Conservation (phyloP, 805 yeast species). For the Myxozyma vanderwaltii region DNA sequence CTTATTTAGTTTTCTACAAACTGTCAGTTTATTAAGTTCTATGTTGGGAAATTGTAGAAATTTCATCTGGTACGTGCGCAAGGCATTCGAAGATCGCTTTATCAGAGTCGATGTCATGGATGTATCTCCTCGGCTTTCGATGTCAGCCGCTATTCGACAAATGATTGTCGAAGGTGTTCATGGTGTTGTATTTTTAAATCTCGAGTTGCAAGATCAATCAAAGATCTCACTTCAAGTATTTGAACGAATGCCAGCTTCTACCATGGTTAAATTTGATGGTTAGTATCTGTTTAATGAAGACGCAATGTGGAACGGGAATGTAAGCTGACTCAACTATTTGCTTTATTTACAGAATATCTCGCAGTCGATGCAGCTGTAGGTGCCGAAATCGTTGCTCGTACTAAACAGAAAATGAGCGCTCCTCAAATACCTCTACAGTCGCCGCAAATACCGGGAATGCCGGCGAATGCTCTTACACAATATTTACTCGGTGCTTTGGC, state of each 20-base stretch:
- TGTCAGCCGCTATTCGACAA: conserved; percentile 60
- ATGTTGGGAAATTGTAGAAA: conserved; percentile 34
- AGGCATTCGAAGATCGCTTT: conserved; percentile 46
- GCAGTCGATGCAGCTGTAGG: conserved; percentile 69
- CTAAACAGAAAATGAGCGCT: conserved; percentile 30
- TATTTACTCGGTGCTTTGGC: conserved; percentile 50
- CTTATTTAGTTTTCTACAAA: no score
- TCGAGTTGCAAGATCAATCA: conserved; percentile 44
- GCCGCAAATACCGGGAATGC: conserved; percentile 1
- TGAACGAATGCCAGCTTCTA: conserved; percentile 68
- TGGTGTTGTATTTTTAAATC: conserved; percentile 68
- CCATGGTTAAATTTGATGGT: conserved; percentile 66
- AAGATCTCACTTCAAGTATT: conserved; percentile 72
- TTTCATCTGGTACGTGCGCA: conserved; percentile 49
- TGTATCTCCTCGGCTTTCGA: conserved; percentile 48
- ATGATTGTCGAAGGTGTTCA: conserved; percentile 79
- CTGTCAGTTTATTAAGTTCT: neutral
- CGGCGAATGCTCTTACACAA: conserved; percentile 62
- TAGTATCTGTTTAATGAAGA: no score
- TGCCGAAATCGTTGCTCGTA: conserved; percentile 53
- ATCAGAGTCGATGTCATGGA: conserved; percentile 49
- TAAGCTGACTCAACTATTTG: neutral
- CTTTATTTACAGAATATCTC: conserved; percentile 52
- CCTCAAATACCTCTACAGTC: neutral
- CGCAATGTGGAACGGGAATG: no score